A percentile compares a stretch with the other conserved stretches of the same genome.
Conservation (phyloP, 2,329 filamentous ascomycete genomes). For the Cladophialophora exuberans region DNA sequence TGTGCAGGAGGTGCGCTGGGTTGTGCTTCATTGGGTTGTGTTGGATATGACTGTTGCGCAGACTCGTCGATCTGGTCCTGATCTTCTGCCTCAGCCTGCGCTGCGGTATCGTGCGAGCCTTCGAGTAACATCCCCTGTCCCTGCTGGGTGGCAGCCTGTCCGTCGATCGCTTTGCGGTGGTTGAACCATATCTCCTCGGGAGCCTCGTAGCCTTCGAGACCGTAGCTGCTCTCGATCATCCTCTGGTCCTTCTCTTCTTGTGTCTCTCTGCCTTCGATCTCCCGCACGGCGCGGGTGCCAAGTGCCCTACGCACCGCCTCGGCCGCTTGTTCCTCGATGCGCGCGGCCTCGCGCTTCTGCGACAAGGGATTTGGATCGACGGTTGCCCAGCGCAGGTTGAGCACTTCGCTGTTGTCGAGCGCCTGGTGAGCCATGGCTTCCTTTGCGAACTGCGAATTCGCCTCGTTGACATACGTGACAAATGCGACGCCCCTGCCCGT, state of each 20-base stretch:
- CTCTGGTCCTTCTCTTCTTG: slow-evolving; percentile 86
- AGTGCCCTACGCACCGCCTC: slow-evolving; percentile 88
- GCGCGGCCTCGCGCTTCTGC: slow-evolving; percentile 83
- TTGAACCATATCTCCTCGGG: slow-evolving; percentile 94
- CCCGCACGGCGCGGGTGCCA: slow-evolving; percentile 86
- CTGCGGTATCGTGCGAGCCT: slow-evolving; percentile 35
- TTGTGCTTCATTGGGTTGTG: neutral
- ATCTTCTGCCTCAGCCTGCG: neutral
- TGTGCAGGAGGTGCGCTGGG: slow-evolving; percentile 32
- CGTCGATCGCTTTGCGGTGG: slow-evolving; percentile 69
- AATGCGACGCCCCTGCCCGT: slow-evolving; percentile 91
- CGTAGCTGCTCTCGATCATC: slow-evolving; percentile 79
- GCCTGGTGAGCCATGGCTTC: slow-evolving; percentile 96
- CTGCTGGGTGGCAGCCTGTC: slow-evolving; percentile 61
- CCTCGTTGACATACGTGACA: slow-evolving; percentile 89
- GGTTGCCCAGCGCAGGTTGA: slow-evolving; percentile 97
- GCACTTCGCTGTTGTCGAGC: slow-evolving; percentile 85
- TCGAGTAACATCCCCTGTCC: slow-evolving; percentile 53
- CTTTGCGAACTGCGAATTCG: slow-evolving; percentile 87
- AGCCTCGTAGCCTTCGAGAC: slow-evolving; percentile 87
- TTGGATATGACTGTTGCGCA: slow-evolving; percentile 21
- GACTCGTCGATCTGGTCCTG: slow-evolving; percentile 40
- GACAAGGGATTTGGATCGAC: slow-evolving; percentile 94
- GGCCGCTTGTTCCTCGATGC: slow-evolving; percentile 93
- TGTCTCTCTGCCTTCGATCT: slow-evolving; percentile 89